These are phyloP conservation scores for Hypoxylon sp. DNA, from an alignment of 2,329 filamentous ascomycete genomes.

Conservation along the genomic window DNA sequence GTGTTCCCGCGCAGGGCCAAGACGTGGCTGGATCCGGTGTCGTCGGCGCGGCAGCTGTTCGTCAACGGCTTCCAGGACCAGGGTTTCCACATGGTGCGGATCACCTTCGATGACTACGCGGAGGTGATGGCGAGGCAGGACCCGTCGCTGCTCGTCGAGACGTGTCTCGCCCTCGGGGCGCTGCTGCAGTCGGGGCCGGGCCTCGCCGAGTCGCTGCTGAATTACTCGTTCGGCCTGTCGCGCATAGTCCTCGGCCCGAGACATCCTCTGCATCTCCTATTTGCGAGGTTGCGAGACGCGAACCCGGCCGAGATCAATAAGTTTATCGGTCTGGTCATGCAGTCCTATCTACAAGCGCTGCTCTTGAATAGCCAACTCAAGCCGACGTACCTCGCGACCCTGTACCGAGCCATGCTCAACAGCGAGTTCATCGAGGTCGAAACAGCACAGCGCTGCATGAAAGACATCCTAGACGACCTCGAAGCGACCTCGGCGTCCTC, in stretches of 20 bases:
- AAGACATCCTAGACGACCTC: conserved; percentile 22
- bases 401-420: conserved; percentile 38
- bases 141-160: conserved; percentile 40
- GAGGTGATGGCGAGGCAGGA: conserved; percentile 32
- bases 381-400: conserved; percentile 33
- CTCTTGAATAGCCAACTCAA: conserved; percentile 26
- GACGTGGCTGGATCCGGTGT: conserved; percentile 39
- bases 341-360: conserved; percentile 24
- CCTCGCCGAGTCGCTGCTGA: conserved; percentile 29
- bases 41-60: conserved; percentile 34
- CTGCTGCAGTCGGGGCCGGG: conserved; percentile 30
- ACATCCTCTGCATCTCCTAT: conserved; percentile 35
- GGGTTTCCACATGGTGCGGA: conserved; percentile 36
- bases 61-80: conserved; percentile 32
- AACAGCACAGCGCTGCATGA: conserved; percentile 22
- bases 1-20: conserved; percentile 25
- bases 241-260: conserved; percentile 31
- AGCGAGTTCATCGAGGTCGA: conserved; percentile 32
- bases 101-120: conserved; percentile 36
- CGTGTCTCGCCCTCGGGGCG: conserved; percentile 32
- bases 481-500: conserved; percentile 2
- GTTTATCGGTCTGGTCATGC: conserved; percentile 24
- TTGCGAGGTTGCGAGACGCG: conserved; percentile 16
- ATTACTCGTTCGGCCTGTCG: conserved; percentile 31
- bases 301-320: conserved; percentile 12